phyloP scores from a whole-genome alignment of 2,329 filamentous ascomycete genomes.

The Verticillium dahliae region DNA sequence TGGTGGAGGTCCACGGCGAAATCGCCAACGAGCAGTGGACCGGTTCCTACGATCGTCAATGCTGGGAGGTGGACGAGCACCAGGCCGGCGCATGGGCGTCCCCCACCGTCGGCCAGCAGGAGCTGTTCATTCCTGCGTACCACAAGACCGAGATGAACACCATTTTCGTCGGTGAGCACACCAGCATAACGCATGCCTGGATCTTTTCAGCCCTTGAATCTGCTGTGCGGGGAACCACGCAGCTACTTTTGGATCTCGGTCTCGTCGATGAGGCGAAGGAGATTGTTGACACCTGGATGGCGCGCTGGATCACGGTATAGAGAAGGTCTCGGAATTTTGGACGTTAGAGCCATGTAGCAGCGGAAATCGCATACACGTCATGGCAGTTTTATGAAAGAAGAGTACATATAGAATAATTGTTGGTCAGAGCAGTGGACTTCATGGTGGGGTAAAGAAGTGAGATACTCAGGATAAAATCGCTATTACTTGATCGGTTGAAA shows the following conservation, averaged over 20 bases:
- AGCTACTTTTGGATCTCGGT: conserved; percentile 18
- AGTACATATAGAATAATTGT: too few species aligned
- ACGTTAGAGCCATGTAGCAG: too few species aligned
- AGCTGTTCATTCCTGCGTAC: conserved; percentile 24
- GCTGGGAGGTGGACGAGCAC: conserved; percentile 23
- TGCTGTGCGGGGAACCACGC: conserved; percentile 20
- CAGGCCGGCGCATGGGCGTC: conserved; percentile 20
- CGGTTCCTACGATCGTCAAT: conserved; percentile 23
- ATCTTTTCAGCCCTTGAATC: conserved; percentile 21
- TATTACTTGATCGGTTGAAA: too few species aligned
- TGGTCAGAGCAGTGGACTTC: too few species aligned
- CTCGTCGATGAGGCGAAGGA: conserved; percentile 17
- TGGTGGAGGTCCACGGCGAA: conserved; percentile 58
- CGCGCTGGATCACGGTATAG: conserved; percentile 11
- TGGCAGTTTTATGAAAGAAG: too few species aligned
- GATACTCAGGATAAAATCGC: too few species aligned
- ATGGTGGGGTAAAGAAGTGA: too few species aligned
- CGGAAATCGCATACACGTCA: too few species aligned
- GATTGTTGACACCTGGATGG: conserved; percentile 17
- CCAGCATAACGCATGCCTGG: conserved; percentile 26
- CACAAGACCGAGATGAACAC: conserved; percentile 24
- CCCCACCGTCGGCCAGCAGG: conserved; percentile 23
- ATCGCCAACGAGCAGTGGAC: conserved; percentile 19
- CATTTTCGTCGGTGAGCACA: conserved; percentile 27
- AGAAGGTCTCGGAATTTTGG: background rate